Evolutionary conservation across 345 rosid genomes (phyloP).

Genomic region (Cardamine chenopodiifolia): DNA sequence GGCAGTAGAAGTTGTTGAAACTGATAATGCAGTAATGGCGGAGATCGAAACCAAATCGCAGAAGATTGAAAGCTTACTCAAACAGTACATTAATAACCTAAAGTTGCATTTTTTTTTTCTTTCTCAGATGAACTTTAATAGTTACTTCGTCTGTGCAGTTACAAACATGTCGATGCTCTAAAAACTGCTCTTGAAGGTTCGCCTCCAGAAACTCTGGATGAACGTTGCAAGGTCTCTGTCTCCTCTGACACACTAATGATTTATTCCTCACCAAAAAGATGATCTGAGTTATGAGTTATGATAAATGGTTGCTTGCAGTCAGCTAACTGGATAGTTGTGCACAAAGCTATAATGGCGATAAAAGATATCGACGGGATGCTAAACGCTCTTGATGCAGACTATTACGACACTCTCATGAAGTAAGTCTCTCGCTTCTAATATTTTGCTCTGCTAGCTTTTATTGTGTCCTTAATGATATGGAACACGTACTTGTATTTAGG

Average conservation of each 20-base stretch:
- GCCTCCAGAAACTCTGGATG: slow-evolving; percentile 75
- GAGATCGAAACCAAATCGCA: slow-evolving; percentile 88
- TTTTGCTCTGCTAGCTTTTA: not conserved
- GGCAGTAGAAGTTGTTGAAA: slow-evolving; percentile 55
- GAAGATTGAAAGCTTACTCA: slow-evolving; percentile 86
- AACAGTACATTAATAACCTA: slow-evolving; percentile 51
- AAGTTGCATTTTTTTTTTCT: not conserved
- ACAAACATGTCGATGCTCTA: slow-evolving; percentile 67
- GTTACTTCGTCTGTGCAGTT: slow-evolving; percentile 32
- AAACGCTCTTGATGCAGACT: slow-evolving; percentile 73
- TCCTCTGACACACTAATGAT: not conserved
- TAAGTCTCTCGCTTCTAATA: slow-evolving; percentile 32
- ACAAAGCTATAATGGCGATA: slow-evolving; percentile 83
- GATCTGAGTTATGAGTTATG: not conserved
- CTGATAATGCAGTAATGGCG: slow-evolving; percentile 80
- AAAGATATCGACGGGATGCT: slow-evolving; percentile 82
- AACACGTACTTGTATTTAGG: slow-evolving; percentile 88
- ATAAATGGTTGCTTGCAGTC: slow-evolving; percentile 50
- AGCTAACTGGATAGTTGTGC: slow-evolving; percentile 87
- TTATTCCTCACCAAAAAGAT: not conserved
- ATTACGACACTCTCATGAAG: slow-evolving; percentile 95
- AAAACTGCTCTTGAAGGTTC: slow-evolving; percentile 91
- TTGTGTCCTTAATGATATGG: no score
- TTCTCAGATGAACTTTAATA: slow-evolving; percentile 21
- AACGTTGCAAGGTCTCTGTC: slow-evolving; percentile 80